Evolutionary conservation across 192 early-diverging fungal genomes (phyloP).

Genomic region (Diversispora epigaea): DNA sequence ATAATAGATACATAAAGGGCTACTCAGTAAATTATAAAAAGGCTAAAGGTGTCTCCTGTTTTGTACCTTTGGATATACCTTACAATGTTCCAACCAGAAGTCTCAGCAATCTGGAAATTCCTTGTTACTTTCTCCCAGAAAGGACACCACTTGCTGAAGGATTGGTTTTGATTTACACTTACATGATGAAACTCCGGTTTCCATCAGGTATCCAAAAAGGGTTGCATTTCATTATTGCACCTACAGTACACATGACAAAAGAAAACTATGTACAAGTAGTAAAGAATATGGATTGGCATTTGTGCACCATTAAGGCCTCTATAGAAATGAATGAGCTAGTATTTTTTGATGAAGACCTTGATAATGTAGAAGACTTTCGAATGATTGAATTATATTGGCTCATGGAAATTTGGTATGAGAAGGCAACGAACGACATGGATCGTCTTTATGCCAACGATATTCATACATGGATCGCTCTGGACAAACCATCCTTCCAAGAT

Average conservation of each 20-base stretch:
- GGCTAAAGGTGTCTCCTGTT: background rate
- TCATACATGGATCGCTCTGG: background rate
- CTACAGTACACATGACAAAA: conserved; percentile 5
- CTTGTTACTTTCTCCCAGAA: background rate
- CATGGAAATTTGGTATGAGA: background rate
- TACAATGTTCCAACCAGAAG: background rate
- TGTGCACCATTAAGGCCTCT: background rate
- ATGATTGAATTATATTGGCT: background rate
- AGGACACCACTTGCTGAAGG: background rate
- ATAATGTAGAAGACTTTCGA: background rate
- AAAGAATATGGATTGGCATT: background rate
- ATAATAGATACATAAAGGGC: background rate
- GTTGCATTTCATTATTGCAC: background rate
- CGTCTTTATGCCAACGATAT: background rate
- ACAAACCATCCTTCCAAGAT: conserved; percentile 4
- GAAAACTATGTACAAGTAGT: background rate
- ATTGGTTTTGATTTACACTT: background rate
- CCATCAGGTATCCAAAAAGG: background rate
- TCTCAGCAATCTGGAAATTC: background rate
- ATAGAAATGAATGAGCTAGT: background rate
- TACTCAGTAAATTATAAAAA: background rate
- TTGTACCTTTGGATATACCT: background rate
- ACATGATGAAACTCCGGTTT: background rate
- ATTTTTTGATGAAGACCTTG: background rate
- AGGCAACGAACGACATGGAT: background rate